phyloP scores from a whole-genome alignment of 2,329 filamentous ascomycete genomes.

The Fusarium sp. region DNA sequence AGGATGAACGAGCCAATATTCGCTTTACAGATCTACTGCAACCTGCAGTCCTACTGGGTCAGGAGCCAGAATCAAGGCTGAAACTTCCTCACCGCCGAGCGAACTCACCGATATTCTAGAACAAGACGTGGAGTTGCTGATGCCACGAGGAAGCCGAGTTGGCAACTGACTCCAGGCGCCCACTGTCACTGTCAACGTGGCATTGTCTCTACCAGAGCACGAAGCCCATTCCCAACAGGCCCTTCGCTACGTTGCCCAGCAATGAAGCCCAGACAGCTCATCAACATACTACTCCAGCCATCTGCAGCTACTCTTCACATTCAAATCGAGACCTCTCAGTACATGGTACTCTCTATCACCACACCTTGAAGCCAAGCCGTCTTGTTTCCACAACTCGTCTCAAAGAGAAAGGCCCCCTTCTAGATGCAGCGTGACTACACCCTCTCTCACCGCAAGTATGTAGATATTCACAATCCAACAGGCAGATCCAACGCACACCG shows the following conservation, averaged over 20 bases:
- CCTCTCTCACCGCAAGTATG: constrained; percentile 18
- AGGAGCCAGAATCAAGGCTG: not conserved
- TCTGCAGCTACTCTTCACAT: not conserved
- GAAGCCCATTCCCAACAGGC: not conserved
- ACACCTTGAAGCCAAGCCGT: not conserved
- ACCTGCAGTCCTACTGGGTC: not conserved
- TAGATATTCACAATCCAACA: constrained; percentile 19
- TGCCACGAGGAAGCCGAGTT: not conserved
- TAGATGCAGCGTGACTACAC: not conserved
- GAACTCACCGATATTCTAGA: not conserved
- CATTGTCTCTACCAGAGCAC: not conserved
- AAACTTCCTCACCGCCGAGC: not conserved
- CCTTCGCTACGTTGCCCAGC: not conserved
- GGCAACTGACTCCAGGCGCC: not conserved
- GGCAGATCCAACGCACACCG: constrained; percentile 6
- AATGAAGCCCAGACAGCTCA: not conserved
- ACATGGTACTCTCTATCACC: not conserved
- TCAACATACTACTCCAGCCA: not conserved
- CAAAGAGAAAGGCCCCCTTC: not conserved
- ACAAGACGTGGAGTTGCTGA: not conserved
- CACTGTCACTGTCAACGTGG: not conserved
- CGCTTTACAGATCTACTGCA: not conserved
- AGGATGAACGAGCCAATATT: not conserved
- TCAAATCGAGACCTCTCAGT: not conserved
- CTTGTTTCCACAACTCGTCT: not conserved